Evolutionary conservation across 805 yeast genomes (phyloP), one percentile per base, ranked within the genome.

Genomic region (Candida fluviatilis): DNA sequence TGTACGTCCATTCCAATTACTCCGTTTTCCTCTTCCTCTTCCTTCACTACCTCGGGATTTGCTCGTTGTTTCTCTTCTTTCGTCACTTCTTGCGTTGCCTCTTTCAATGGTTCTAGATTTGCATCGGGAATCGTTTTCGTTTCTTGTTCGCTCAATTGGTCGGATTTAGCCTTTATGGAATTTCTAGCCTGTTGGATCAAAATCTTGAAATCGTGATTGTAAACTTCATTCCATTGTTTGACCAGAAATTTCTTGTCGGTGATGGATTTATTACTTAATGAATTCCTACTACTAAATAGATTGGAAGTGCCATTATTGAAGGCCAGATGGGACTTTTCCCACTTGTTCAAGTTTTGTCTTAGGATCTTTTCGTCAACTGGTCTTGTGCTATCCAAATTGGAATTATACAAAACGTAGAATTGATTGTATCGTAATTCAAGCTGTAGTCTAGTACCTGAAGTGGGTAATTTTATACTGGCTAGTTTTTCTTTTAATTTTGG

Each of bases 381-480:
- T 21, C 66, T 69, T 25, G 74, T 63, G 4, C 89, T 74, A 52
- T 88, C 96, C 31, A 80, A 71, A 51, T 88, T 88, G 10, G 95
- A 81, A 53, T 90, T 90, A 79, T 82, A 84, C 8, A 88, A 53
- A 23, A 80, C 76, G 39, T 83, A 78, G 64, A 80, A 90, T 47
- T 89, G 91, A 44, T 78, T 81, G 53, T 84, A 84, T 29, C 98
- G 62, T 14, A 73, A 60, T 43, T 85, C 90, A 48, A 89, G 51
- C 45, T 76, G 81, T 12, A 60, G 61, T 42, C 86, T 67, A 1
- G 82, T 59, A 0, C 97, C 98, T 7, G 55, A 57, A 0, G 78
- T 67, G 0, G 89, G 75, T 5, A 90, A 57, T 11, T 76, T 76
- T 16, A 76, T 54, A 5, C 73, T 67, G 1, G 66, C 36, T 12